A percentile compares a stretch with the other conserved stretches of the same genome.
These are phyloP conservation scores for Suillus americanus DNA, from an alignment of 768 basidiomycete species.

Conservation along the genomic window DNA sequence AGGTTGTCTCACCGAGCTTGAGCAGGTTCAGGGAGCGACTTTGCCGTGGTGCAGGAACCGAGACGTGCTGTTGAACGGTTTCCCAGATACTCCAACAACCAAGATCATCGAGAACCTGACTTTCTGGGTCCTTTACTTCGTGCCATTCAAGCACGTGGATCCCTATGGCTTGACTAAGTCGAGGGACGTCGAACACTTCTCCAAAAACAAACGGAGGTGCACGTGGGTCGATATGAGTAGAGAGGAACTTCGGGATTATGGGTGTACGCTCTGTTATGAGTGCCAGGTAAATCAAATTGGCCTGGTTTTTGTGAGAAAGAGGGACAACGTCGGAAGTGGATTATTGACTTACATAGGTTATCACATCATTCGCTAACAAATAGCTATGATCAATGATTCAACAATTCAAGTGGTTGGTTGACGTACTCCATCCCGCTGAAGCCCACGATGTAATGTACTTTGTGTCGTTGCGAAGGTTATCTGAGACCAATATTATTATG, in stretches of 20 bases:
- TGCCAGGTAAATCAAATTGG: conserved; percentile 59
- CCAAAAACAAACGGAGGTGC: conserved; percentile 54
- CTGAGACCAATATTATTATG: conserved; percentile 29
- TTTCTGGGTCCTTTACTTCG: conserved; percentile 52
- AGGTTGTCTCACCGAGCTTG: conserved; percentile 9
- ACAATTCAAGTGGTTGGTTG: too few relatives aligned
- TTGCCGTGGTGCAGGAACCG: conserved; percentile 13
- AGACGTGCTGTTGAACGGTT: conserved; percentile 13
- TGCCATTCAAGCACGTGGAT: conserved; percentile 61
- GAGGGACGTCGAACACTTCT: conserved; percentile 59
- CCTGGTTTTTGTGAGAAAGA: conserved; percentile 33
- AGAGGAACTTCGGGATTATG: conserved; percentile 56
- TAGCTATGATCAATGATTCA: conserved; percentile 3
- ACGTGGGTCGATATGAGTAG: conserved; percentile 50
- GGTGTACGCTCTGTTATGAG: conserved; percentile 58
- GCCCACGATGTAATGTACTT: conserved; percentile 75
- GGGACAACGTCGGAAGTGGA: not conserved
- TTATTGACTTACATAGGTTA: conserved; percentile 55
- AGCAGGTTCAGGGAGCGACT: conserved; percentile 3
- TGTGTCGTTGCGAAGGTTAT: conserved; percentile 58
- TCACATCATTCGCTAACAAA: conserved; percentile 67
- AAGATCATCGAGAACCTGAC: conserved; percentile 30
- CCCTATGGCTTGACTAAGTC: conserved; percentile 43
- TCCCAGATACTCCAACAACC: conserved; percentile 23
- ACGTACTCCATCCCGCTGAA: conserved; percentile 74